Conservation (phyloP, 768 basidiomycete species). For the Dictyophora rubrovolvata region DNA sequence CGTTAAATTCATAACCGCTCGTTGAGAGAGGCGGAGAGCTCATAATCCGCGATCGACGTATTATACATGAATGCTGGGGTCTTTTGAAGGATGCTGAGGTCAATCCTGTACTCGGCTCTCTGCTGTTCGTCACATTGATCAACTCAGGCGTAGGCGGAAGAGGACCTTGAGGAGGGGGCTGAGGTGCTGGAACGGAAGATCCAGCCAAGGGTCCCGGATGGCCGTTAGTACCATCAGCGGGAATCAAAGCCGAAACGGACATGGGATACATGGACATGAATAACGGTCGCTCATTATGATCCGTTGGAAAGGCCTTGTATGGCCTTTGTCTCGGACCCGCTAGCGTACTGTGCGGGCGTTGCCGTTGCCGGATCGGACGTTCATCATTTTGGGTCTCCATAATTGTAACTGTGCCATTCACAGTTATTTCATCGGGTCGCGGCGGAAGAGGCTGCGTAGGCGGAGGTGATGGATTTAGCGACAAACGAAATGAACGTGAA, state of each 20-base stretch:
- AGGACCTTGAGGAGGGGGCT: constrained; percentile 26
- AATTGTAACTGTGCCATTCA: constrained; percentile 5
- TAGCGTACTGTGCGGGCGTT: not conserved
- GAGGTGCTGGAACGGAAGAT: constrained; percentile 31
- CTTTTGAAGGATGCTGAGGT: not conserved
- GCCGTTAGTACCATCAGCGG: not conserved
- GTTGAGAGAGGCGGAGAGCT: constrained; percentile 41
- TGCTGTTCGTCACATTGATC: not conserved
- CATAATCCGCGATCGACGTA: constrained; percentile 56
- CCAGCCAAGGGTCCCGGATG: constrained; percentile 34
- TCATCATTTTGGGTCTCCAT: not conserved
- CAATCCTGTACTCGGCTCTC: not conserved
- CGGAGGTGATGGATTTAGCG: constrained; percentile 52
- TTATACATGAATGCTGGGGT: constrained; percentile 36
- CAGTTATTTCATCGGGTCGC: constrained; percentile 46
- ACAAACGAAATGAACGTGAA: constrained; percentile 22
- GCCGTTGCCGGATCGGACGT: not conserved
- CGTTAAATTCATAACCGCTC: not conserved
- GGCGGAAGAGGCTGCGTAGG: constrained; percentile 53
- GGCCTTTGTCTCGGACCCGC: not conserved
- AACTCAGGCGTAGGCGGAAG: constrained; percentile 33
- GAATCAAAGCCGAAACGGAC: constrained; percentile 18
- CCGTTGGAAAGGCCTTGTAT: not conserved
- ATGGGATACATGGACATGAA: constrained; percentile 13
- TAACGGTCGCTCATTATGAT: constrained; percentile 23